Evolutionary conservation across 2,329 filamentous ascomycete genomes (phyloP).

Genomic region (Stachybotrys echinatus): DNA sequence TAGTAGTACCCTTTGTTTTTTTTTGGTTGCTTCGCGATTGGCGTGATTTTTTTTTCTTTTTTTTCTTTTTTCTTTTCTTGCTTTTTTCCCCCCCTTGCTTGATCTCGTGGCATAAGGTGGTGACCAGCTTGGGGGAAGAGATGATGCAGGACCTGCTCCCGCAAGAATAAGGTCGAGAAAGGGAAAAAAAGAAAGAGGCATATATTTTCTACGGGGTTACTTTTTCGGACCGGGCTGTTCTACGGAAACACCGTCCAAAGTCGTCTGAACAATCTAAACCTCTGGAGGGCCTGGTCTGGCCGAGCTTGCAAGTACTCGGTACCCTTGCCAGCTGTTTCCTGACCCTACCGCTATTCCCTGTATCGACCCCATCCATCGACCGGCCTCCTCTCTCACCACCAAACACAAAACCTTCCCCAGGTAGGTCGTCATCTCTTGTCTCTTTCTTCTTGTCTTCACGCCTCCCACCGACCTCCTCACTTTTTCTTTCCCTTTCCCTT

Average conservation of each 20-base stretch:
- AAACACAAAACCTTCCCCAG: constrained; percentile 27
- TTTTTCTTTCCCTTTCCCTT: constrained; percentile 17
- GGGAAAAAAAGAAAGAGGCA: constrained; percentile 1
- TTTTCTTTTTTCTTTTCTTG: neutral
- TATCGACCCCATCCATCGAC: constrained; percentile 12
- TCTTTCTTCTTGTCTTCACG: constrained; percentile 26
- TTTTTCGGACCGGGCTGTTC: neutral
- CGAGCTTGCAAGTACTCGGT: neutral
- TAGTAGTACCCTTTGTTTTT: neutral
- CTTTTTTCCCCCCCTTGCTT: too few relatives aligned
- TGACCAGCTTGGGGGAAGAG: too few relatives aligned
- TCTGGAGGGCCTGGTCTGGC: neutral
- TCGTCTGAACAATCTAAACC: constrained; percentile 5
- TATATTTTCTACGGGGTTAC: neutral
- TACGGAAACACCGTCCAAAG: neutral
- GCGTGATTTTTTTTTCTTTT: neutral
- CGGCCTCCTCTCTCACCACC: constrained; percentile 20
- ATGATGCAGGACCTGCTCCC: too few relatives aligned
- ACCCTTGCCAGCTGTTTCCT: constrained; percentile 9
- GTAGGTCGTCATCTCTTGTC: constrained; percentile 14
- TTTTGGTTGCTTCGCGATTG: neutral
- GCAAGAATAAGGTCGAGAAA: neutral
- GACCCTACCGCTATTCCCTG: constrained; percentile 23
- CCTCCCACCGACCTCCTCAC: constrained; percentile 28
- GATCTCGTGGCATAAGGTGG: too few relatives aligned